A percentile compares a stretch with the other conserved stretches of the same genome.
These are phyloP conservation scores for Lipomyces oligophaga DNA, from an alignment of 805 yeast genomes.

Conservation along the genomic window DNA sequence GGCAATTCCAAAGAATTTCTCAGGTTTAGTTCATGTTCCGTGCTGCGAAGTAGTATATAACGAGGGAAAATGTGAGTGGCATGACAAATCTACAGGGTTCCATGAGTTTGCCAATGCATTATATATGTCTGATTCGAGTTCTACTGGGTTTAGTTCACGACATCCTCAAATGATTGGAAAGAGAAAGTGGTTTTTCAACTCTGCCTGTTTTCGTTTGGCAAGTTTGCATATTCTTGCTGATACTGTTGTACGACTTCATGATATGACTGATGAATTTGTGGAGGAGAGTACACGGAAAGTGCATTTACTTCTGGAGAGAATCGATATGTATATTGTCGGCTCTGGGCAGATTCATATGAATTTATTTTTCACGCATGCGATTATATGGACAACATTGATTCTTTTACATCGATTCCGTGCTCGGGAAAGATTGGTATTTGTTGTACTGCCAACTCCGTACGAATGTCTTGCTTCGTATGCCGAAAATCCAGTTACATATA, in stretches of 20 bases:
- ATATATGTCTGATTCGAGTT: background rate
- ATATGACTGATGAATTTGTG: constrained; percentile 12
- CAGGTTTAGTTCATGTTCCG: constrained; percentile 16
- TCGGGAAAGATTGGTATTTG: constrained; percentile 18
- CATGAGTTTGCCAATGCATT: constrained; percentile 13
- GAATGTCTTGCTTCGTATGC: constrained; percentile 13
- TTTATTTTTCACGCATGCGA: constrained; percentile 17
- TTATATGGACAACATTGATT: constrained; percentile 16
- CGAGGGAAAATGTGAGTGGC: constrained; percentile 16
- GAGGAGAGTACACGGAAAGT: constrained; percentile 14
- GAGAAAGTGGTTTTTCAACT: constrained; percentile 10
- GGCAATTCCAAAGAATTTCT: constrained; percentile 10
- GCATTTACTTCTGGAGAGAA: constrained; percentile 6
- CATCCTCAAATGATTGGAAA: constrained; percentile 4
- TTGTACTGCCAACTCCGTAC: constrained; percentile 15
- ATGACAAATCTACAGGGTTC: constrained; percentile 5
- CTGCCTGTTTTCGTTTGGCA: constrained; percentile 21
- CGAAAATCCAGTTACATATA: constrained; percentile 16
- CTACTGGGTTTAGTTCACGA: background rate
- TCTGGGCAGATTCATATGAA: constrained; percentile 21
- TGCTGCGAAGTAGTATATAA: constrained; percentile 17
- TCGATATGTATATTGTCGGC: constrained; percentile 13
- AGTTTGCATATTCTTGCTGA: constrained; percentile 14
- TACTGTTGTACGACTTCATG: constrained; percentile 7
- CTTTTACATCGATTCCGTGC: constrained; percentile 22